These are phyloP conservation scores for Lasiodiplodia sp. DNA, from an alignment of 2,329 filamentous ascomycete genomes.

Conservation along the genomic window DNA sequence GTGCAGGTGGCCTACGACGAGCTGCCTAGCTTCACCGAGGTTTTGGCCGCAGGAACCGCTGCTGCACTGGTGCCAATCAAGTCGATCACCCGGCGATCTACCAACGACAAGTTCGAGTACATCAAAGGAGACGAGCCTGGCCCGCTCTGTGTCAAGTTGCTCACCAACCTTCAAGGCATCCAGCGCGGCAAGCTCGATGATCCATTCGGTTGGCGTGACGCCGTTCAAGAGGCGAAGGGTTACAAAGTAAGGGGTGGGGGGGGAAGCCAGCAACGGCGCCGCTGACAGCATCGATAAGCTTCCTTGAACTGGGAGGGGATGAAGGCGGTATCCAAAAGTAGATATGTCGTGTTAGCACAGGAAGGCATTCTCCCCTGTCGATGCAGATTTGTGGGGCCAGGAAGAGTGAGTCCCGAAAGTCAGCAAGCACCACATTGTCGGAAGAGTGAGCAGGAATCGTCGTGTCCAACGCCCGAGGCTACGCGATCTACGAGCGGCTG, in stretches of 20 bases:
- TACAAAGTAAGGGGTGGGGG: slow-evolving; percentile 36
- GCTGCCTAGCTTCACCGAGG: slow-evolving; percentile 71
- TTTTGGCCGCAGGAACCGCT: slow-evolving; percentile 91
- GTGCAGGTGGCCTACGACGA: slow-evolving; percentile 70
- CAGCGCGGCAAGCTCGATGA: slow-evolving; percentile 84
- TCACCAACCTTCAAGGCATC: slow-evolving; percentile 81
- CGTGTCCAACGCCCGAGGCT: not conserved
- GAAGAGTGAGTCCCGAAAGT: not conserved
- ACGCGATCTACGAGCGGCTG: not conserved
- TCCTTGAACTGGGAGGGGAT: slow-evolving; percentile 35
- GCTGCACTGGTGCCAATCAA: slow-evolving; percentile 90
- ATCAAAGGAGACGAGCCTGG: slow-evolving; percentile 72
- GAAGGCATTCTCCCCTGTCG: not conserved
- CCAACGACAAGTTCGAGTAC: slow-evolving; percentile 63
- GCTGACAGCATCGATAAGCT: slow-evolving; percentile 45
- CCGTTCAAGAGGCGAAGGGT: slow-evolving; percentile 50
- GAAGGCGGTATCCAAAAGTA: not conserved
- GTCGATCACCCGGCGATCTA: slow-evolving; percentile 78
- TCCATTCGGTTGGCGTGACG: slow-evolving; percentile 73
- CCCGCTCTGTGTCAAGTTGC: slow-evolving; percentile 73
- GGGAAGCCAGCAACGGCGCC: slow-evolving; percentile 35
- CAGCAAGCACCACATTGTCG: not conserved
- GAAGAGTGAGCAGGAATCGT: not conserved
- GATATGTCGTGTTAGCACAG: not conserved
- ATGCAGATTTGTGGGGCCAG: not conserved